Evolutionary conservation across 495 filamentous ascomycete species (phyloP), one percentile per base, ranked within the genome.

Genomic region (Letharia columbiana): DNA sequence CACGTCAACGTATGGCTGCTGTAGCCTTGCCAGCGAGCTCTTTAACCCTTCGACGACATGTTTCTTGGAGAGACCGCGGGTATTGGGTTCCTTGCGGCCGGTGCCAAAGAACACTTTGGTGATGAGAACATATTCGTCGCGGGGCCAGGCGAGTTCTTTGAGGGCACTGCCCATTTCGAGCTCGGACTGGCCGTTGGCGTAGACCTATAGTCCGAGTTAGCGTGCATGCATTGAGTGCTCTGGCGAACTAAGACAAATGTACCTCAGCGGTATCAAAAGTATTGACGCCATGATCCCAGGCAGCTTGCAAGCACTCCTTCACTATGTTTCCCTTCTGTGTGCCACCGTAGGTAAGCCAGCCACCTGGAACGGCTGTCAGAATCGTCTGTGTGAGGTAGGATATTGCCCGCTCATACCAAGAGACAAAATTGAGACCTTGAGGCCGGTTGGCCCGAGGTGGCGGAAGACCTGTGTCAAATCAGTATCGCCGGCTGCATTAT

Each of bases 61-160:
- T 76, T 96, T 96, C 65, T 90, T 83, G 42, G 85, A 89, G 23
- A 96, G 82, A 5, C 91, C 91, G 66, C 81, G 77, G 70, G 91
- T 92, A 76, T 92, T 91, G 60, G 88, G 81, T 18, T 69, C 68
- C 73, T 84, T 87, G 54, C 79, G 78, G 52, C 84, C 83, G 68
- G 84, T 83, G 87, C 89, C 84, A 82, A 91, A 67, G 76, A 91
- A 85, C 66, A 92, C 80, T 85, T 87, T 65, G 18, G 67, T 37
- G 42, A 37, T 44, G 20, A 66, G 31, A 61, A 77, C 82, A 66
- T 82, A 87, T 71, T 70, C 66, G 41, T 70, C 60, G 28, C 66
- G 62, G 2, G 66, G 67, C 66, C 66, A 68, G 42, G 54, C 77
- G 61, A 76, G 78, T 60, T 81, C 77, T 72, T 82, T 81, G 60